Evolutionary conservation across 75 land plant genomes (phyloP), one percentile per base, ranked within the genome.

Genomic region (Gnetum montanum): DNA sequence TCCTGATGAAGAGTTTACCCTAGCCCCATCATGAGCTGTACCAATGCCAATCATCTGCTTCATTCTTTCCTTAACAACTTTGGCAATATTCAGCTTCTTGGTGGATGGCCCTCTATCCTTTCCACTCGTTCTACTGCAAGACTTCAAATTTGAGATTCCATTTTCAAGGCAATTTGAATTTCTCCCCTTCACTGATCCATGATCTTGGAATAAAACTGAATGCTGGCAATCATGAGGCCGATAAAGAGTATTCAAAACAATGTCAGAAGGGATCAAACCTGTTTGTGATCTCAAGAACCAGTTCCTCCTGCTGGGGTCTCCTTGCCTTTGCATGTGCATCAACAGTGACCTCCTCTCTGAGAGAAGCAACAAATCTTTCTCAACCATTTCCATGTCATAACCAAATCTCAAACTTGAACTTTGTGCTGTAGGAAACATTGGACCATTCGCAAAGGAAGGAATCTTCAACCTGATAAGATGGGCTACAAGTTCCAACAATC

Each of bases 401-500:
- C 41, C 46, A 27, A 18, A 53, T 5, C 24, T 28, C 2, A 46
- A 33, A 20, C 16, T 20, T 13, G 34, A 8, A 46, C 18, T 12
- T 24, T 44, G 35, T 23, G 36, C 31, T 11, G 41, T 52, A 20
- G 79, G 80, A 62, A 90, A 76, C 25, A 86, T 33, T 24, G 84
- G 84, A 4, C 75, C 69, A 12, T 36, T 41, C 4, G 61, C 72
- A 13, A 49, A 19, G 62, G 67, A 67, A 19, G 79, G 82, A 0
- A 77, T 57, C 62, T 73, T 67, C n/a, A 77, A 41, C 24, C 79
- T 65, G 13, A 78, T 67, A 35, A 59, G 65, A 48, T 57, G 46
- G 8, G 82, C 83, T 2, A 91, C 72, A 6, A 64, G 31, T 31
- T 86, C 92, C 54, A 90, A 72, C 69, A 90, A 61, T 64, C 66